Evolutionary conservation across 2,329 filamentous ascomycete genomes (phyloP).

Genomic region (Coleophoma cylindrospora): DNA sequence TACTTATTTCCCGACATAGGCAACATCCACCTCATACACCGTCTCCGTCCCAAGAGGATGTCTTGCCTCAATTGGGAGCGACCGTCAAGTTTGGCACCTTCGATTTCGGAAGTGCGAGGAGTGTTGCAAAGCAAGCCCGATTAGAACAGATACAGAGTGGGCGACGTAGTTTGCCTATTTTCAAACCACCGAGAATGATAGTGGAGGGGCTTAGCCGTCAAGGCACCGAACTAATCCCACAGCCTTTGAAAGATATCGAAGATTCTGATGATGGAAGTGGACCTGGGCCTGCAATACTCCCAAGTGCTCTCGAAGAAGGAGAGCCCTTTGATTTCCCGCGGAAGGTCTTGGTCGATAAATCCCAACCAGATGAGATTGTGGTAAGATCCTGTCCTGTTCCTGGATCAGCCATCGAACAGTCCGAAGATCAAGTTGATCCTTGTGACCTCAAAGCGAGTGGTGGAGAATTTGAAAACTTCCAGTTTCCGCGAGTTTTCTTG

Average conservation of each 20-base stretch:
- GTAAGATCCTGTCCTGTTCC: neutral
- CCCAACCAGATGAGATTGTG: neutral
- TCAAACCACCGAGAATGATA: neutral
- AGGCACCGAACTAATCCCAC: neutral
- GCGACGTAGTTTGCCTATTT: neutral
- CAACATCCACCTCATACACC: constrained; percentile 19
- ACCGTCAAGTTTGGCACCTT: constrained; percentile 6
- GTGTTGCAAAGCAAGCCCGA: constrained; percentile 10
- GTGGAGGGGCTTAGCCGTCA: neutral
- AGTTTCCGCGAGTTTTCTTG: neutral
- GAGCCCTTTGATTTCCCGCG: neutral
- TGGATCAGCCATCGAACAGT: neutral
- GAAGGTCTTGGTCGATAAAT: neutral
- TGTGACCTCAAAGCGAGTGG: neutral
- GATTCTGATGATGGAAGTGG: neutral
- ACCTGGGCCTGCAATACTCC: neutral
- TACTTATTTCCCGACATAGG: constrained; percentile 19
- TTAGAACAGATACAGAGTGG: neutral
- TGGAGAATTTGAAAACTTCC: neutral
- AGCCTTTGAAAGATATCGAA: neutral
- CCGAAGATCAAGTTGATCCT: neutral
- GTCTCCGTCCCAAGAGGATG: constrained; percentile 17
- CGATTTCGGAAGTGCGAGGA: constrained; percentile 17
- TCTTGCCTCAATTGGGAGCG: constrained; percentile 2
- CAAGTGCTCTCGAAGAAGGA: neutral